These are phyloP conservation scores for Effrenium voratum DNA, from an alignment of 73 alveolate species.

Conservation along the genomic window DNA sequence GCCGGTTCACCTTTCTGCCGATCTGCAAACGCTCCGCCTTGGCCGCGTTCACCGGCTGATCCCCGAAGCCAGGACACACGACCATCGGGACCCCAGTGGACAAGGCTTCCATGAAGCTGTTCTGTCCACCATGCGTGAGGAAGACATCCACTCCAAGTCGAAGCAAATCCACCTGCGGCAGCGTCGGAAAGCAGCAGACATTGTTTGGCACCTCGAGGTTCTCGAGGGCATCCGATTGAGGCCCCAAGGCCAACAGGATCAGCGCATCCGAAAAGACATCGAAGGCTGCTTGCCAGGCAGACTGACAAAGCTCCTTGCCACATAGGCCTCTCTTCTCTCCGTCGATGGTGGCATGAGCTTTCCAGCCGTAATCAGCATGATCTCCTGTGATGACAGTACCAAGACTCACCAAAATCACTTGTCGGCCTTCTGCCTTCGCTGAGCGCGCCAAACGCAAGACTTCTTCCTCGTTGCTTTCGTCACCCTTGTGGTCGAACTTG, in stretches of 20 bases:
- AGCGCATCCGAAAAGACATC: constrained; percentile 24
- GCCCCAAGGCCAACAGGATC: constrained; percentile 59
- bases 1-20: constrained; percentile 47
- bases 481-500: constrained; percentile 21
- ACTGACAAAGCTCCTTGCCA: constrained; percentile 49
- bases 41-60: constrained; percentile 71
- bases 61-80: constrained; percentile 73
- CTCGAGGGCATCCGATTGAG: constrained; percentile 70
- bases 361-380: constrained; percentile 53
- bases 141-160: constrained; percentile 45
- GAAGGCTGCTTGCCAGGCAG: constrained; percentile 73
- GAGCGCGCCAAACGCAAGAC: constrained; percentile 47
- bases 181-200: constrained; percentile 18
- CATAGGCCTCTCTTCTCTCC: constrained; percentile 27
- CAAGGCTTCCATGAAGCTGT: constrained; percentile 84
- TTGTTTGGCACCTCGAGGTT: constrained; percentile 18
- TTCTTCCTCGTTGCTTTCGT: background rate
- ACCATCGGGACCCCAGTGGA: constrained; percentile 55
- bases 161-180: constrained; percentile 73
- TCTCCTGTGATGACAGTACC: constrained; percentile 87
- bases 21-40: constrained; percentile 42
- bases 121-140: constrained; percentile 85
- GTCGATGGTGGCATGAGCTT: background rate
- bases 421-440: constrained; percentile 66
- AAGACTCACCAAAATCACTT: constrained; percentile 48